Base-by-base conservation (phyloP, 2,329 filamentous ascomycete genomes). In the Leptoxyphium fumago region DNA sequence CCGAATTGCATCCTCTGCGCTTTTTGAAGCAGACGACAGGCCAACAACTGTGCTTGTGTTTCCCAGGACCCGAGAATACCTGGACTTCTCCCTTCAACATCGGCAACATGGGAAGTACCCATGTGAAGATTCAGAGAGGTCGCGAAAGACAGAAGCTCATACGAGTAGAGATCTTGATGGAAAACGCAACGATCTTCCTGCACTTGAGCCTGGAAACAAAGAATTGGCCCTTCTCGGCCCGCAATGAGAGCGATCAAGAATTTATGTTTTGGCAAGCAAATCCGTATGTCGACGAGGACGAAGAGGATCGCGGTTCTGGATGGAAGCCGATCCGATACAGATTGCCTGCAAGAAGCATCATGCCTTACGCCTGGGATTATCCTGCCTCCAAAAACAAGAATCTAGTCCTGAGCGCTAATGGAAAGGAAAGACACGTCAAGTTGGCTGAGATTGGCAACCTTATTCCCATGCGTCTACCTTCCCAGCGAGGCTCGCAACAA, bases 291-390 rank as follows among this genome's bases (percentile, higher is more conserved):
- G 88, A 94, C 47, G 88, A 96, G 49, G 88, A 95, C 47, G 88
- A 89, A 44, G 82, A 85, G 53, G 84, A 95, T 56, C 72, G 65
- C 43, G 69, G 80, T 45, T 88, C 84, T 43, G 85, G 86, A 3
- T 98, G 91, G 85, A 82, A 84, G 50, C 88, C 87, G 2, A 85
- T 98, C 48, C 75, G 86, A 43, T 98, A 98, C 64, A 82, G 89
- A 29, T 71, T 98, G 28, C 93, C 93, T 2, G 80, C 89, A 10
- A 75, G 91, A 47, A 96, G 89, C 63, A 95, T 98, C 63, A 98
- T 98, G 91, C 91, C 93, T 1, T 98, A 98, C 57, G 89, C 91
- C 1, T 98, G 91, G 91, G 93, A 98, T 60, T 98, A 94, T 64
- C 93, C 91, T 1, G 89, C 91, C 1, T 88, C 87, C n/a, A 95